These are phyloP conservation scores for Discostella pseudostelligera DNA, from an alignment of 108 stramenopile genomes.

Conservation along the genomic window DNA sequence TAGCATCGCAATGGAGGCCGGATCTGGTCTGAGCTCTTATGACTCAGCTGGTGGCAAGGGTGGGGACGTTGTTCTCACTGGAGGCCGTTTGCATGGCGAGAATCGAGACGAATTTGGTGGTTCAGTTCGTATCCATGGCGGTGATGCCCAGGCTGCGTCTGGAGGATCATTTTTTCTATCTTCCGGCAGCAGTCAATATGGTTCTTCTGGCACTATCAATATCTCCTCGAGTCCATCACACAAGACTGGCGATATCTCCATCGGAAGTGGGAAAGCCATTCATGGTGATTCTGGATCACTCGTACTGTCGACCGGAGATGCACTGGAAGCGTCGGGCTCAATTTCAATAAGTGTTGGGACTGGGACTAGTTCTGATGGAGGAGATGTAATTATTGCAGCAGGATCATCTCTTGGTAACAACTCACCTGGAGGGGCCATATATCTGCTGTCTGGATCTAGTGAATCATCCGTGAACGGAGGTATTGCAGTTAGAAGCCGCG, in stretches of 20 bases:
- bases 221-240: conserved; percentile 9
- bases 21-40: conserved; percentile 7
- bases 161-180: conserved; percentile 13
- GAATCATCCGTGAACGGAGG: conserved; percentile 10
- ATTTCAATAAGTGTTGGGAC: conserved; percentile 18
- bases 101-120: conserved; percentile 17
- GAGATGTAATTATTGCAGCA: conserved; percentile 3
- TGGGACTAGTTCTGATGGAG: conserved; percentile 6
- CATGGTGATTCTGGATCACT: conserved; percentile 20
- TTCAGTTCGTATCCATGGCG: conserved; percentile 6
- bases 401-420: conserved; percentile 12
- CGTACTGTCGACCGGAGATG: conserved; percentile 18
- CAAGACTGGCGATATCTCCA: conserved; percentile 16
- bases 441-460: conserved; percentile 27
- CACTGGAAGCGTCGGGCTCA: conserved; percentile 11
- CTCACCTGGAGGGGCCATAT: conserved; percentile 8
- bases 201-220: conserved; percentile 6
- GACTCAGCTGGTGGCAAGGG: conserved; percentile 6
- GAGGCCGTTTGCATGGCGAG: conserved; percentile 11
- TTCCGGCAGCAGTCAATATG: conserved; percentile 19
- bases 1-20: conserved; percentile 17
- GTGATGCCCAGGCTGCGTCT: conserved; percentile 8
- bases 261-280: conserved; percentile 27
- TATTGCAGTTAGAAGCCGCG: conserved; percentile 17
- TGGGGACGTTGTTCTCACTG: conserved; percentile 13